Evolutionary conservation across 2,329 filamentous ascomycete species (phyloP), one percentile per base, ranked within the genome.

Genomic region (Sporothrix pallida): DNA sequence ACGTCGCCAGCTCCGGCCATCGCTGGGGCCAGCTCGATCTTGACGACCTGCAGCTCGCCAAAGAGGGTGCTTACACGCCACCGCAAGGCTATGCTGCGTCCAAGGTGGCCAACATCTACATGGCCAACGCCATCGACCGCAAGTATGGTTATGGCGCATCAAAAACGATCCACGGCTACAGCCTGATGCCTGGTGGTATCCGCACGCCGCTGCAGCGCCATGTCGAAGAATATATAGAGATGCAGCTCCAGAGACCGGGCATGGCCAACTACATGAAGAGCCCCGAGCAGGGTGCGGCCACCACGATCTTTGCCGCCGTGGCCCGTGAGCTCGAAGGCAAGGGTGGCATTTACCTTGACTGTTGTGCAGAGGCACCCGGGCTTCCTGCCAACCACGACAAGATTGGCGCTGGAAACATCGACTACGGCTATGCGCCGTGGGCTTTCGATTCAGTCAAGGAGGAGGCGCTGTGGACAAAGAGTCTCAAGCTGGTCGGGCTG

Each of bases 81-180:
- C 78, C 73, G 74, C 46, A 74, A 1, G 80, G 81, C 2, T 87
- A 87, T 75, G 83, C 81, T 0, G 80, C 83, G 67, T 79, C 79
- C 70, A 87, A 87, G 77, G 80, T 80, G 0, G 84, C 85, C 9
- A 86, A 84, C 74, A 82, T 87, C 52, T 85, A 81, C 74, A 83
- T 85, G 77, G 82, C 85, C 10, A 86, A 84, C 75, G 79, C 84
- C 70, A 80, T 87, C 20, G 84, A 86, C 42, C 82, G 85, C 3
- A 79, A 78, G 1, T 86, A 84, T 73, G 83, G 81, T 7, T 9
- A 26, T n/a, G n/a, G 5, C 10, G 15, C 54, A 0, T 3, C 20
- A 15, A 75, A 78, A 13, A 82, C 83, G 20, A 75, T 87, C 0
- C 84, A 84, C 62, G 84, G 80, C 2, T 79, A 80, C 17, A 81